Conservation (phyloP, 805 yeast species). For the Nakazawaea ambrosiae region DNA sequence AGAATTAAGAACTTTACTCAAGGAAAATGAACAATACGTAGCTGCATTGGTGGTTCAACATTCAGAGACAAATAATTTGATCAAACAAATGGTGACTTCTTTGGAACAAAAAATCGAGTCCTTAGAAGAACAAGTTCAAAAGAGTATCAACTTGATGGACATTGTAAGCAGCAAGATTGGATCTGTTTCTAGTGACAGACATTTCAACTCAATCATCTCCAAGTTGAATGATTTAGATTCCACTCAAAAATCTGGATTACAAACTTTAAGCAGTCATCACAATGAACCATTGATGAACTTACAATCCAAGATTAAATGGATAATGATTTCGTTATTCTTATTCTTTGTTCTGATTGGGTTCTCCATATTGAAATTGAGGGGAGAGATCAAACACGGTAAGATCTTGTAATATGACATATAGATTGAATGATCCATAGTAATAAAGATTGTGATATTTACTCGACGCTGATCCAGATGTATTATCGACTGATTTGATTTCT, state of each 20-base stretch:
- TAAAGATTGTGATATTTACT: too few relatives aligned
- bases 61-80: neutral
- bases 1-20: slow-evolving; percentile 14
- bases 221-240: slow-evolving; percentile 9
- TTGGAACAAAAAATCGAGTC: slow-evolving; percentile 1
- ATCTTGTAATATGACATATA: slow-evolving; percentile 1
- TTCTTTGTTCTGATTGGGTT: slow-evolving; percentile 34
- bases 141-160: neutral
- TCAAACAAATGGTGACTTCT: neutral
- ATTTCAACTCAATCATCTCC: slow-evolving; percentile 6
- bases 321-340: slow-evolving; percentile 32
- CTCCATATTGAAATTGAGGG: slow-evolving; percentile 47
- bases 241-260: neutral
- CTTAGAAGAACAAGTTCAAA: slow-evolving; percentile 6
- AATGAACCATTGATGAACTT: slow-evolving; percentile 3
- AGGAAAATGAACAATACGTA: slow-evolving; percentile 1
- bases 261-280: neutral
- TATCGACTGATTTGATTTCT: too few relatives aligned
- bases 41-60: neutral
- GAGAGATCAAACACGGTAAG: slow-evolving; percentile 45
- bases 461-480: too few relatives aligned
- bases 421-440: too few relatives aligned
- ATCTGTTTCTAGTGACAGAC: slow-evolving; percentile 4
- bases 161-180: slow-evolving; percentile 5
- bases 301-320: slow-evolving; percentile 26